Evolutionary conservation across 163 green algal species (phyloP).

Genomic region (Scenedesmus sp.): DNA sequence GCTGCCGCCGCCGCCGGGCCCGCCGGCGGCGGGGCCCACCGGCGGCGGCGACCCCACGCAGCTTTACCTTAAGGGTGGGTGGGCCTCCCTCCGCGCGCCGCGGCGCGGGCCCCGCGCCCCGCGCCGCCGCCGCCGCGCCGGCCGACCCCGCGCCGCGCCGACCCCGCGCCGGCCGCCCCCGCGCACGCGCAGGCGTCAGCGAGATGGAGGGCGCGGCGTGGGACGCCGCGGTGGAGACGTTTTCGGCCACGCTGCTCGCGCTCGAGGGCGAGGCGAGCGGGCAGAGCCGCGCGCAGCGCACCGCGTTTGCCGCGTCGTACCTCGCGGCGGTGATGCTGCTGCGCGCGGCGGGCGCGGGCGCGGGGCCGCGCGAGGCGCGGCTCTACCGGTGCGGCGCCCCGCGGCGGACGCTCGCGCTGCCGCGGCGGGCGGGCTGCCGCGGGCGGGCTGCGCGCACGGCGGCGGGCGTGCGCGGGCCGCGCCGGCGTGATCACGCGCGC

Average conservation of each 20-base stretch:
- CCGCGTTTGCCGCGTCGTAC: constrained; percentile 34
- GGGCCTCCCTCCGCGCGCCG: too few species aligned
- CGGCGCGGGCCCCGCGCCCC: too few species aligned
- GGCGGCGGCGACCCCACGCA: not conserved
- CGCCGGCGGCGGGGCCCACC: not conserved
- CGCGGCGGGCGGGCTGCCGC: too few species aligned
- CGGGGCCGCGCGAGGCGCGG: not conserved
- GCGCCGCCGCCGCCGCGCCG: too few species aligned
- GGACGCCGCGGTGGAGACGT: constrained; percentile 4
- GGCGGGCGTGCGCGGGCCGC: too few species aligned
- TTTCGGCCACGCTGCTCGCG: not conserved
- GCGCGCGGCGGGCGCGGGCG: constrained; percentile 22
- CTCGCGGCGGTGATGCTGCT: constrained; percentile 43
- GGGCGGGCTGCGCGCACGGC: too few species aligned
- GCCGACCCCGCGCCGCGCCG: too few species aligned
- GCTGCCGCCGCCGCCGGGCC: not conserved
- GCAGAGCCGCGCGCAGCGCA: not conserved
- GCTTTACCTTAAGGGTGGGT: constrained; percentile 21
- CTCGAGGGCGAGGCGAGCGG: not conserved
- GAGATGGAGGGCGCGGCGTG: constrained; percentile 40
- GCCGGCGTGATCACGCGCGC: too few species aligned
- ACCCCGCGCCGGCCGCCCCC: too few species aligned
- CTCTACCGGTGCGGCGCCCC: constrained; percentile 34
- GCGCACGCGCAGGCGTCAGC: constrained; percentile 4
- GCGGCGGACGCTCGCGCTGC: too few species aligned